Base-by-base conservation (phyloP, 495 filamentous ascomycete species). In the Lasiosphaeria ovina region DNA sequence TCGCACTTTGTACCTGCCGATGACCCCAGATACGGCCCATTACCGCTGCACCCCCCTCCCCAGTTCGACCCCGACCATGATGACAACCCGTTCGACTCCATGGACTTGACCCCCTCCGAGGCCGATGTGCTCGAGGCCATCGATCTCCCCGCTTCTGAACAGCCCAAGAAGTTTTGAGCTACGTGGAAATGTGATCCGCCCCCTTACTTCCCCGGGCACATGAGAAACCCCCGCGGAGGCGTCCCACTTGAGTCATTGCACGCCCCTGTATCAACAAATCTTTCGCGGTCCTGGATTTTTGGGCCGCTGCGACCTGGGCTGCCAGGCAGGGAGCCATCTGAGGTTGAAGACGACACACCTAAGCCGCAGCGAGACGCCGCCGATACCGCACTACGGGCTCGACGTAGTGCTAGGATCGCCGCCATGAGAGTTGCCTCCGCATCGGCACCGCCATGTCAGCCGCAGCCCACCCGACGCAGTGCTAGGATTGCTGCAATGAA, bases 71-170 rank as follows among this genome's bases (percentile, higher is more conserved):
- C 24, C 24, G 24, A 24, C 24, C 24, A 24, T 24, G 24, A 24
- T 24, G 24, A 2, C 24, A 24, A 24, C 24, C 24, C 24, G 24
- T 24, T 24, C 24, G 24, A 24, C 24, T 24, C 24, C 24, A 44
- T 44, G n/a, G 53, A 55, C 12, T 44, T 55, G 3, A 55, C 53
- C 5, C 53, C 53, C 7, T 55, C 53, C 1, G 53, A 55, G 17
- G n/a, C 24, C 38, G 38, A 55, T 44, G 53, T 11, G 53, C 53
- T 55, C n/a, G 53, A 55, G 53, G 31, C 35, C 3, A 55, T 55
- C 24, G 47, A 50, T 8, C n/a, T 50, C 47, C 47, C 47, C 9
- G 47, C 9, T 11, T 4, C 47, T n/a, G 47, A 50, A 50, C 47
- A 50, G 24, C 47, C 47, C 47, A 3, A 50, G 47, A n/a, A n/a